phyloP scores from a whole-genome alignment of 2,329 filamentous ascomycete species.

The Penicillium aurantiogriseum region DNA sequence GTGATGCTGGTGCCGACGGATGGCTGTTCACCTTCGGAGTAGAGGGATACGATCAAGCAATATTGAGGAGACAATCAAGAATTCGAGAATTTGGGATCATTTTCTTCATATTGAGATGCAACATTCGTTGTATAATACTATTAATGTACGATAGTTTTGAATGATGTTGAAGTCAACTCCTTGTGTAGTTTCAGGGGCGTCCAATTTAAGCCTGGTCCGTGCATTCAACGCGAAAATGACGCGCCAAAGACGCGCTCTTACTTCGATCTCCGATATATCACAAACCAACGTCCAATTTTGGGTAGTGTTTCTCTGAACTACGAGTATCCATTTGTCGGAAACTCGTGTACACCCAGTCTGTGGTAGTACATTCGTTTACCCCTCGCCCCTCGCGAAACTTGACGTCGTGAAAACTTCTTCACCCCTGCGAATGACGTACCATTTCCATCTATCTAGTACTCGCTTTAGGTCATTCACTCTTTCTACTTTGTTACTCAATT shows the following conservation, averaged over 20 bases:
- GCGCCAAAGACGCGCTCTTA: neutral
- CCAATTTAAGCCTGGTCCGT: constrained; percentile 7
- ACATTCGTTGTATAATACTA: neutral
- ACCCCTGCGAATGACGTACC: constrained; percentile 5
- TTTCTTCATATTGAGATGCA: neutral
- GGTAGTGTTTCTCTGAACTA: neutral
- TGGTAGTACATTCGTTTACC: neutral
- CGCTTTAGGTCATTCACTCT: neutral
- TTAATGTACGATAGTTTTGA: neutral
- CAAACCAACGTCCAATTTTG: neutral
- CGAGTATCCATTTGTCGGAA: neutral
- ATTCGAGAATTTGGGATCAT: neutral
- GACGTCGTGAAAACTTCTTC: neutral
- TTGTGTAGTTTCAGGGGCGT: neutral
- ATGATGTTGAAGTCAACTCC: neutral
- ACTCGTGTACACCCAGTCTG: too few relatives aligned
- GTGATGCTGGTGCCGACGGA: neutral
- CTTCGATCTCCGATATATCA: neutral
- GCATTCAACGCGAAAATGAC: constrained; percentile 9
- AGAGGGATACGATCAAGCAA: neutral
- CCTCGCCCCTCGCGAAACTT: neutral
- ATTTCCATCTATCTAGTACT: neutral
- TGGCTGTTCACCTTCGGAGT: neutral
- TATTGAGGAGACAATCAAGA: neutral
- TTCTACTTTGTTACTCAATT: neutral